phyloP scores from a whole-genome alignment of 768 basidiomycete genomes.

The Mycena amicta region DNA sequence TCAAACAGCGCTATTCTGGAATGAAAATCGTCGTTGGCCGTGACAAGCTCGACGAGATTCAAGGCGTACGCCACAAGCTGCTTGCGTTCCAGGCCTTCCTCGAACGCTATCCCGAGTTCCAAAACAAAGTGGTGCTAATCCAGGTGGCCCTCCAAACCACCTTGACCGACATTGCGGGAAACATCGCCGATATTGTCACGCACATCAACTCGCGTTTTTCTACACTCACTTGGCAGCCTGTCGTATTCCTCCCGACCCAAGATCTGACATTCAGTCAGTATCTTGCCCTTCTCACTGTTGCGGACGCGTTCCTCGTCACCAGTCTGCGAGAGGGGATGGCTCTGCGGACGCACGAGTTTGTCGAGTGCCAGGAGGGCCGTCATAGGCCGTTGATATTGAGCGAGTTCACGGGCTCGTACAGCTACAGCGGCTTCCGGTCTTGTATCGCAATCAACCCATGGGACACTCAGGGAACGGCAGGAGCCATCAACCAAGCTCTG shows the following conservation, averaged over 20 bases:
- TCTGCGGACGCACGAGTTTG: conserved; percentile 78
- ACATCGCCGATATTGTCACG: conserved; percentile 74
- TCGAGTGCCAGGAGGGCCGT: conserved; percentile 78
- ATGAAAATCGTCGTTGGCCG: conserved; percentile 87
- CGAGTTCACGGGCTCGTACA: conserved; percentile 89
- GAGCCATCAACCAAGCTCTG: conserved; percentile 77
- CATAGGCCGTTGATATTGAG: conserved; percentile 76
- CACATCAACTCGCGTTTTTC: conserved; percentile 84
- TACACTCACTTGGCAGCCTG: conserved; percentile 83
- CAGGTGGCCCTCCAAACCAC: conserved; percentile 88
- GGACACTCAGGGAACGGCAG: conserved; percentile 81
- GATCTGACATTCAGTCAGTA: conserved; percentile 88
- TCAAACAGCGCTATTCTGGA: conserved; percentile 82
- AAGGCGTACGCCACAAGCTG: conserved; percentile 84
- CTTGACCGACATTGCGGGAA: conserved; percentile 73
- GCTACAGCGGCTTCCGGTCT: conserved; percentile 83
- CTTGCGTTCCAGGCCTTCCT: conserved; percentile 83
- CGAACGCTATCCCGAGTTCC: conserved; percentile 76
- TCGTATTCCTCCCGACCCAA: conserved; percentile 83
- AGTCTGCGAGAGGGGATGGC: conserved; percentile 91
- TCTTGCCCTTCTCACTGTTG: conserved; percentile 76
- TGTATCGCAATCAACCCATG: conserved; percentile 89
- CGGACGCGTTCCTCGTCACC: conserved; percentile 84
- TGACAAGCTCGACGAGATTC: conserved; percentile 87
- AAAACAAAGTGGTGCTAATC: conserved; percentile 81